phyloP scores from a whole-genome alignment of 345 rosid genomes.

The Gossypioides kirkii region DNA sequence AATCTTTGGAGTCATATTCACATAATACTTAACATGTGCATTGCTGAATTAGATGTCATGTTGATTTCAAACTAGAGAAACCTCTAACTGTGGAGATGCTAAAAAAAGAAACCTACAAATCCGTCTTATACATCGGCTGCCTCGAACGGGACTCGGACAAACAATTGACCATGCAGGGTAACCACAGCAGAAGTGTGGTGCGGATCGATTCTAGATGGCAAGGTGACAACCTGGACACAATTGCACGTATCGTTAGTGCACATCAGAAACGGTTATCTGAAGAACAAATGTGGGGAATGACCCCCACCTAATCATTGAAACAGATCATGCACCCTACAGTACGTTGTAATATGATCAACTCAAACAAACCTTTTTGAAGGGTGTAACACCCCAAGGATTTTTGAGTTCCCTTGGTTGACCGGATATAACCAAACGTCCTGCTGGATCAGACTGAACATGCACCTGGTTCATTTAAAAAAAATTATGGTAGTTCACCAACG shows the following conservation, averaged over 20 bases:
- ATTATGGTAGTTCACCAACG: neutral
- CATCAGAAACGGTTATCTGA: neutral
- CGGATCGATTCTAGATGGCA: slow-evolving; percentile 60
- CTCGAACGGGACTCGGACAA: slow-evolving; percentile 60
- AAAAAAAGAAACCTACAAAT: slow-evolving; percentile 15
- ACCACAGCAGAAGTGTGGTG: slow-evolving; percentile 71
- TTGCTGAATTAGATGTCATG: no score
- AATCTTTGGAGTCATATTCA: no score
- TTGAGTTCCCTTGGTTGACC: slow-evolving; percentile 63
- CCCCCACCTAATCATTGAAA: neutral
- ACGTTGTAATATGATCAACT: neutral
- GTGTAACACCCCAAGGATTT: slow-evolving; percentile 74
- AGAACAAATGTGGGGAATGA: neutral
- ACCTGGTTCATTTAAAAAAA: slow-evolving; percentile 36
- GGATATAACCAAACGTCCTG: slow-evolving; percentile 61
- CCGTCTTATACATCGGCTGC: slow-evolving; percentile 16
- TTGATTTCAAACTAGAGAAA: neutral
- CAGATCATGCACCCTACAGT: neutral
- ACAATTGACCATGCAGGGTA: slow-evolving; percentile 64
- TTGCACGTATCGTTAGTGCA: neutral
- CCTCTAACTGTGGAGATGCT: neutral
- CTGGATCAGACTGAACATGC: slow-evolving; percentile 73
- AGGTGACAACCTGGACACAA: slow-evolving; percentile 48
- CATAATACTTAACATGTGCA: no score
- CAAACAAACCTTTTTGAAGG: slow-evolving; percentile 53